phyloP scores from a whole-genome alignment of 140 eudicot genomes.

The Flaveria floridana region DNA sequence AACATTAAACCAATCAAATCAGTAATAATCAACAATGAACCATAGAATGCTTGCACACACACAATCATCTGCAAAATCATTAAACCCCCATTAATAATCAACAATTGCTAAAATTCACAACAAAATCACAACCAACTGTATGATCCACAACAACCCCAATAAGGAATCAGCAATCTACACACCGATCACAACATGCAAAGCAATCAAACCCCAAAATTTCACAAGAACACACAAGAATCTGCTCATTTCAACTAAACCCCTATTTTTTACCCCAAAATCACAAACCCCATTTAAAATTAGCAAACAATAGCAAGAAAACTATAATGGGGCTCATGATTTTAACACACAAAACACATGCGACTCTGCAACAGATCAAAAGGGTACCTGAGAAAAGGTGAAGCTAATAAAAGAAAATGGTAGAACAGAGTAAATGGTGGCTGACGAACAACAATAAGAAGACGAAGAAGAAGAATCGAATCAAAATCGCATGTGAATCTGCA shows the following conservation, averaged over 20 bases:
- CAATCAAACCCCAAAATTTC: background rate
- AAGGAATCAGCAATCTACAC: constrained; percentile 26
- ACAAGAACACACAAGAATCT: background rate
- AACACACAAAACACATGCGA: constrained; percentile 22
- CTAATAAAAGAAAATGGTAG: constrained; percentile 26
- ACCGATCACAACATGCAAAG: background rate
- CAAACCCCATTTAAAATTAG: background rate
- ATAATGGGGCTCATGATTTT: constrained; percentile 20
- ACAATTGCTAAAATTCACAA: constrained; percentile 22
- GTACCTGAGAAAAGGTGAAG: constrained; percentile 41
- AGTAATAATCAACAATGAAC: constrained; percentile 12
- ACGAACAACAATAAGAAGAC: constrained; percentile 1
- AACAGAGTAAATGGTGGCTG: constrained; percentile 36
- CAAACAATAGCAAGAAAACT: too few relatives aligned
- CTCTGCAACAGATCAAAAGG: background rate
- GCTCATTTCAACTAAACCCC: constrained; percentile 32
- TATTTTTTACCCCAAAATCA: constrained; percentile 12
- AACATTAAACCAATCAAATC: background rate
- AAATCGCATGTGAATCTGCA: constrained; percentile 35
- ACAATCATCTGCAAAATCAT: constrained; percentile 16
- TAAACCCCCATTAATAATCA: constrained; percentile 29
- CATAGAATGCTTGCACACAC: constrained; percentile 1
- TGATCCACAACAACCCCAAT: constrained; percentile 32
- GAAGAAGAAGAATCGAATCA: constrained; percentile 17
- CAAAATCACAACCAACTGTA: constrained; percentile 22